phyloP scores from a whole-genome alignment of 2,329 filamentous ascomycete species.

The Colletotrichum sp. region DNA sequence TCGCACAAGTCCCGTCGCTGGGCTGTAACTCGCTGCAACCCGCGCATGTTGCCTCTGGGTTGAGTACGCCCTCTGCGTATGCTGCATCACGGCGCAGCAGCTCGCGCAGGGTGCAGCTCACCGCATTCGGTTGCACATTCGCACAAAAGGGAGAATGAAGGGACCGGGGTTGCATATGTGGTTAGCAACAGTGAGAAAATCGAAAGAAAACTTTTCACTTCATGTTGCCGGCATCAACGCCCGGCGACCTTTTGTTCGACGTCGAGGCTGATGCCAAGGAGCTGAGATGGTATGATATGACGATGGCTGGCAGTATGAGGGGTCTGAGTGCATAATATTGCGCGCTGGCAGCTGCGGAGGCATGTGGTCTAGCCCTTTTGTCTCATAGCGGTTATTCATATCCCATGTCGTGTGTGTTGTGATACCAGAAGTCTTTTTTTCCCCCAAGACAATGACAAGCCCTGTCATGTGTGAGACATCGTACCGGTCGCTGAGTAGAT shows the following conservation, averaged over 20 bases:
- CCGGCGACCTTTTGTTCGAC: not conserved
- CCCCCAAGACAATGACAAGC: not conserved
- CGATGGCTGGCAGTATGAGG: not conserved
- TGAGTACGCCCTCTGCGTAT: not conserved
- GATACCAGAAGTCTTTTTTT: not conserved
- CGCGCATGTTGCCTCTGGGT: not conserved
- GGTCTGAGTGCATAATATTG: not conserved
- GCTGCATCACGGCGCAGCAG: not conserved
- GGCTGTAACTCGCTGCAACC: not conserved
- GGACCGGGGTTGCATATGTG: not conserved
- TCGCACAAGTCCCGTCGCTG: not conserved
- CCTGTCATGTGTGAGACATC: not conserved
- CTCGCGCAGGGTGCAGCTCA: not conserved
- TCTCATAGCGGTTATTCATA: not conserved
- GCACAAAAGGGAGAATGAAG: not conserved
- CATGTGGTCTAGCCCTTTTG: not conserved
- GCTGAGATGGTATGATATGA: not conserved
- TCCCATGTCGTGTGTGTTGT: not conserved
- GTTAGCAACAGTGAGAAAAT: not conserved
- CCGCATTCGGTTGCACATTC: not conserved
- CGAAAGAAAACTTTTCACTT: not conserved
- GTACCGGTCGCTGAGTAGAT: not conserved
- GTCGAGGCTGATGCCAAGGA: conserved; percentile 1
- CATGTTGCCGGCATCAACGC: not conserved
- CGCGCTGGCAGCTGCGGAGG: not conserved